Conservation (phyloP, 2,329 filamentous ascomycete species). For the Bretziella fagacearum region DNA sequence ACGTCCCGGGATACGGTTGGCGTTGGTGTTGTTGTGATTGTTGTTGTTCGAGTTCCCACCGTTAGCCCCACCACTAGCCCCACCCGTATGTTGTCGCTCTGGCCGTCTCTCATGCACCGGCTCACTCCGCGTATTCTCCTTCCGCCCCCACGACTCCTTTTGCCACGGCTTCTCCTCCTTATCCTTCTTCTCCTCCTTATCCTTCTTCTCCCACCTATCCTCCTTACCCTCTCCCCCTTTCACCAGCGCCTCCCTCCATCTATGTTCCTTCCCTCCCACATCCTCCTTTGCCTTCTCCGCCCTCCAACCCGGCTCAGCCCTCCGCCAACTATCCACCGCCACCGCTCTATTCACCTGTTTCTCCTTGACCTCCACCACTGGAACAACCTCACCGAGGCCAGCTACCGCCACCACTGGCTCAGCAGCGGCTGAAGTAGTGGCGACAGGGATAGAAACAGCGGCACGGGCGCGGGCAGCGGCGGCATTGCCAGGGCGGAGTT, state of each 20-base stretch:
- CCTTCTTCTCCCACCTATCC: neutral
- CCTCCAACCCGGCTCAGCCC: neutral
- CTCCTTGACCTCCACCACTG: neutral
- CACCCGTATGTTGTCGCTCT: no score
- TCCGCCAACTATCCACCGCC: neutral
- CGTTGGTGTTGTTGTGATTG: neutral
- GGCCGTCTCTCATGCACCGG: neutral
- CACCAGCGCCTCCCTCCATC: neutral
- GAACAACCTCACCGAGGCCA: neutral
- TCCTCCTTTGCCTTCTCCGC: neutral
- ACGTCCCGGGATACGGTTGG: no score
- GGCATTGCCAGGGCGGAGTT: constrained; percentile 72
- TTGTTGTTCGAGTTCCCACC: neutral
- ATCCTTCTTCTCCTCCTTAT: neutral
- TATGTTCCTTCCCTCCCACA: neutral
- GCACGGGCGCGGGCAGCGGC: constrained; percentile 28
- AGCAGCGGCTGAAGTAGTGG: neutral
- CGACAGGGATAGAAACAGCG: neutral
- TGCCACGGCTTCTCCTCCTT: neutral
- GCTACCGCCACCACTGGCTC: neutral
- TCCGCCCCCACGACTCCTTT: neutral
- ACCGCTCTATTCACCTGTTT: neutral
- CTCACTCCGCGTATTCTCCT: neutral
- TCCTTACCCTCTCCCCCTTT: neutral
- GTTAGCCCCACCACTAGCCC: neutral